Evolutionary conservation across 768 basidiomycete genomes (phyloP), one percentile per base, ranked within the genome.

Genomic region (Trametes villosa): DNA sequence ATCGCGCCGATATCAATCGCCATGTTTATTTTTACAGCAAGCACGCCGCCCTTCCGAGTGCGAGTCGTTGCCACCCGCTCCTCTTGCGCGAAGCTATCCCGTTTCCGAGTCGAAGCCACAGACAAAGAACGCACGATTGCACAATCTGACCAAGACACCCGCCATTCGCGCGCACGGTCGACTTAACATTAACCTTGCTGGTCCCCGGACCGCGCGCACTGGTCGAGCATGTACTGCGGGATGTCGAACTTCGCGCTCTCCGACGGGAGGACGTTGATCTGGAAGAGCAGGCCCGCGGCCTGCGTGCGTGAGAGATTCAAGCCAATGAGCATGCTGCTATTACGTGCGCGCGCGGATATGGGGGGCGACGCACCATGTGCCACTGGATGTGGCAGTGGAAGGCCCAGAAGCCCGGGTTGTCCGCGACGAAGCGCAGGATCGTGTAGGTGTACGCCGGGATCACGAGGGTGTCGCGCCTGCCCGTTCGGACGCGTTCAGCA

Each of bases 371-470:
- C 45, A 64, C 63, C 63, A 64, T 64, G 59, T 64, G 63, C 63
- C 63, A 64, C 55, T 64, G 63, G 50, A 64, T 64, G 40, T 64
- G 80, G 36, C 79, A 81, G 64, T 81, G 79, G 68, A 81, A 77
- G 1, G 78, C 76, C 79, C 79, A 81, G 38, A 78, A 57, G 30
- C 80, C 79, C 0, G 80, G 76, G 54, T 80, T 80, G 64, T 81
- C 78, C 6, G 75, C 72, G 17, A 77, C 68, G 59, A 79, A 79
- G 30, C 80, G 75, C 22, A 81, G 70, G 18, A 70, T 68, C 29
- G 71, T 63, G 66, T 70, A 80, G 29, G 73, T 72, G 57, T 66
- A 79, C 20, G 74, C 74, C 1, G 78, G 78, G 41, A 81, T 60
- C 36, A 78, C 69, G 17, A 78, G 57, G 0, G 79, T 79, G 64